Evolutionary conservation across 1,284 basidiomycete genomes (phyloP).

Genomic region (Papiliotrema laurentii): DNA sequence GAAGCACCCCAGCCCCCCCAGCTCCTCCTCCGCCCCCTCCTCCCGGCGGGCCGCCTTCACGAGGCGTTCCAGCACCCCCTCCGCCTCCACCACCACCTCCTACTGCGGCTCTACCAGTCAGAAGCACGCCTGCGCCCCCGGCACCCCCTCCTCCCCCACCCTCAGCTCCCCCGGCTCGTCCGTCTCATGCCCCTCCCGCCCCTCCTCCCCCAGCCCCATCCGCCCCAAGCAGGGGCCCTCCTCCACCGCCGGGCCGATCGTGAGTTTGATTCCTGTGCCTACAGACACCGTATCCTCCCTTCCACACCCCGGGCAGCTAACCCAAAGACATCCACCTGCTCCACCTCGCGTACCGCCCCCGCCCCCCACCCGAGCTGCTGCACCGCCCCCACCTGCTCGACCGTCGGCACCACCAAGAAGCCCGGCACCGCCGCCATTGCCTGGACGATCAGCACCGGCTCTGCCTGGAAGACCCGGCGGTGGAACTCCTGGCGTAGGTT

Average conservation of each 20-base stretch:
- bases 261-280: too few relatives aligned
- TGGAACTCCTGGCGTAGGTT: constrained; percentile 20
- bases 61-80: constrained; percentile 60
- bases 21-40: constrained; percentile 61
- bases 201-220: constrained; percentile 12
- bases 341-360: constrained; percentile 3
- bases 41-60: constrained; percentile 21
- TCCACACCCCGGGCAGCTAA: too few relatives aligned
- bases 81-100: constrained; percentile 51
- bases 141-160: constrained; percentile 41
- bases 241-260: not conserved
- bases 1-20: constrained; percentile 50
- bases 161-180: constrained; percentile 57
- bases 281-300: too few relatives aligned
- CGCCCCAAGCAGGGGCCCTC: constrained; percentile 12
- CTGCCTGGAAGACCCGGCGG: constrained; percentile 36
- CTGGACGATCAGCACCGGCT: constrained; percentile 47
- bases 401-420: constrained; percentile 33
- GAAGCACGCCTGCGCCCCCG: constrained; percentile 3
- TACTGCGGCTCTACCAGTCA: constrained; percentile 3
- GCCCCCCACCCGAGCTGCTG: not conserved
- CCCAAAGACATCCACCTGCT: too few relatives aligned
- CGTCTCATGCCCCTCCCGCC: constrained; percentile 58
- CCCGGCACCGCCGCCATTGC: constrained; percentile 35
- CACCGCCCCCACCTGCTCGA: constrained; percentile 21